Conservation (phyloP, 345 rosid genomes). For the Kandelia obovata region DNA sequence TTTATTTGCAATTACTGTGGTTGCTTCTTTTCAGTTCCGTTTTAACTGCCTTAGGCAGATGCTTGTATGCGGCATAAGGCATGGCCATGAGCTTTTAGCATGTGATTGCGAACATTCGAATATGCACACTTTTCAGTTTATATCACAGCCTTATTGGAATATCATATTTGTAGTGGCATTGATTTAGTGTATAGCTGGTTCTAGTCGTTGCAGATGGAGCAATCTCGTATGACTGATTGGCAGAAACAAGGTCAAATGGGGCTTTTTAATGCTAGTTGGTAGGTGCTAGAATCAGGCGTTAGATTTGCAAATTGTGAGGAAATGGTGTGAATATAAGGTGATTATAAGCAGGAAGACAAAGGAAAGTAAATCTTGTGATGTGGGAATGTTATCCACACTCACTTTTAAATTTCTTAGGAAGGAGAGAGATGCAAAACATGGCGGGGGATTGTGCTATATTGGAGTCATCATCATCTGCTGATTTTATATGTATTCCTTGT, state of each 20-base stretch:
- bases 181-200: background rate
- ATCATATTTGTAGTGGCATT: background rate
- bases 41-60: background rate
- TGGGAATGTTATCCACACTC: background rate
- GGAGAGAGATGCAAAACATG: background rate
- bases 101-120: background rate
- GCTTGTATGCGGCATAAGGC: background rate
- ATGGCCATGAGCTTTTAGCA: constrained; percentile 4
- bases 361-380: background rate
- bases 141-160: background rate
- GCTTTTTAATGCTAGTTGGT: background rate
- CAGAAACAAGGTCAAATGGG: background rate
- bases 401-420: background rate
- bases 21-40: background rate
- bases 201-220: background rate
- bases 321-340: background rate
- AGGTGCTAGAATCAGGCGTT: no score
- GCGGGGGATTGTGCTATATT: background rate
- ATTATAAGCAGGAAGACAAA: background rate
- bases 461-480: background rate
- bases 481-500: background rate
- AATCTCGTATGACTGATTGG: background rate
- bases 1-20: no score
- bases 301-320: no score
- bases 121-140: background rate